Evolutionary conservation across 2,329 filamentous ascomycete species (phyloP).

Genomic region (Neonectria coccinea): DNA sequence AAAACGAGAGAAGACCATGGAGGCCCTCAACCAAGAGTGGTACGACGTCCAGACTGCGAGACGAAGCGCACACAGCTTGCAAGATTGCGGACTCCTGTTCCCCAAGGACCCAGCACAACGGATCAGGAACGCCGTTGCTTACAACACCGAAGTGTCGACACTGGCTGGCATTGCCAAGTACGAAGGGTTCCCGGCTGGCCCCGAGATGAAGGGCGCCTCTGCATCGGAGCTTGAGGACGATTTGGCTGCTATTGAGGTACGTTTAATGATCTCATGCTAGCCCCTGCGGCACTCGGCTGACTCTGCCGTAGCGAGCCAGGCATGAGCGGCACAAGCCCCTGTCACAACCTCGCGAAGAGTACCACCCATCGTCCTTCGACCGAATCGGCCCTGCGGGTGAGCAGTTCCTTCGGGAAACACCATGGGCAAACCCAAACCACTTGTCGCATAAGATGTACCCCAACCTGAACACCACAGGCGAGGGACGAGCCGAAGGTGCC

Average conservation of each 20-base stretch:
- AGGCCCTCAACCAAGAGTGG: slow-evolving; percentile 87
- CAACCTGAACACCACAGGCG: slow-evolving; percentile 39
- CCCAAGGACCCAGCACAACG: slow-evolving; percentile 81
- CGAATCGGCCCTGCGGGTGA: slow-evolving; percentile 78
- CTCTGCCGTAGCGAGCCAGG: slow-evolving; percentile 49
- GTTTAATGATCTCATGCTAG: slow-evolving; percentile 33
- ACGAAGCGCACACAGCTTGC: slow-evolving; percentile 81
- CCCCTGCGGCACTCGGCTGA: slow-evolving; percentile 38
- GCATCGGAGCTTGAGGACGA: slow-evolving; percentile 84
- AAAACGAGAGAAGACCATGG: slow-evolving; percentile 81
- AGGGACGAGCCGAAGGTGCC: slow-evolving; percentile 26
- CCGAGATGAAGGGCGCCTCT: slow-evolving; percentile 80
- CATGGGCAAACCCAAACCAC: slow-evolving; percentile 92
- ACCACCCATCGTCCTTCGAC: slow-evolving; percentile 60
- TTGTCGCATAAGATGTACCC: slow-evolving; percentile 70
- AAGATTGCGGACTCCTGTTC: slow-evolving; percentile 85
- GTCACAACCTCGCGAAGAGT: slow-evolving; percentile 59
- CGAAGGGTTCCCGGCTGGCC: slow-evolving; percentile 95
- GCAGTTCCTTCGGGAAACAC: slow-evolving; percentile 88
- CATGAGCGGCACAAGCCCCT: slow-evolving; percentile 53
- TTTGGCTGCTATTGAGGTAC: slow-evolving; percentile 86
- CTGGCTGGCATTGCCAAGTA: slow-evolving; percentile 93
- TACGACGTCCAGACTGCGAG: slow-evolving; percentile 93
- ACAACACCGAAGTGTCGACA: slow-evolving; percentile 94
- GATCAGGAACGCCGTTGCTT: slow-evolving; percentile 86